These are phyloP conservation scores for Pochonia chlamydosporia DNA, from an alignment of 2,329 filamentous ascomycete species.

Conservation along the genomic window DNA sequence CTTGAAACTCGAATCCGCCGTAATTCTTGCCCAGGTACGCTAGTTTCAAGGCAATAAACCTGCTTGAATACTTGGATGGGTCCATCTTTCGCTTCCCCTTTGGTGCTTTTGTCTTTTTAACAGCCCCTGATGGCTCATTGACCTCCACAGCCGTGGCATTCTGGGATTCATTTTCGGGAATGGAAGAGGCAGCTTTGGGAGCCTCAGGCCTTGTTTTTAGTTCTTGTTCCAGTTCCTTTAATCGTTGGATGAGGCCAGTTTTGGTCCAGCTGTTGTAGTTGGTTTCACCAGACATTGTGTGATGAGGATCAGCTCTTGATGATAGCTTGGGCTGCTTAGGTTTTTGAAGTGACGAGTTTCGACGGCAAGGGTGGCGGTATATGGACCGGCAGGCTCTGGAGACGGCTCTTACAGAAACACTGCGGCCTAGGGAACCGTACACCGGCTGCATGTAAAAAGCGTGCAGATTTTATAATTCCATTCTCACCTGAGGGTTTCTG, in stretches of 20 bases:
- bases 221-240: slow-evolving; percentile 62
- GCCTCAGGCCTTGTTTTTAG: slow-evolving; percentile 40
- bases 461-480: slow-evolving; percentile 3
- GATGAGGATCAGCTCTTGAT: not conserved
- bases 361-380: slow-evolving; percentile 3
- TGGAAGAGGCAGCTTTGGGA: slow-evolving; percentile 22
- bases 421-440: slow-evolving; percentile 18
- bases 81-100: slow-evolving; percentile 59
- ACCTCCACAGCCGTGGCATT: not conserved
- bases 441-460: slow-evolving; percentile 21
- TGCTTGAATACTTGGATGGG: slow-evolving; percentile 72
- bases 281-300: slow-evolving; percentile 24
- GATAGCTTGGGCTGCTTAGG: not conserved
- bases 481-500: not conserved
- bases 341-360: slow-evolving; percentile 9
- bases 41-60: slow-evolving; percentile 85
- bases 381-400: slow-evolving; percentile 8
- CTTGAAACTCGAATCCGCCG: slow-evolving; percentile 87
- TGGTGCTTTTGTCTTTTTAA: slow-evolving; percentile 22
- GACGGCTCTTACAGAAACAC: slow-evolving; percentile 17
- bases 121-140: not conserved
- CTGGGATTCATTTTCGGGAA: slow-evolving; percentile 1
- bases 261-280: slow-evolving; percentile 64
- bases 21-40: slow-evolving; percentile 89
- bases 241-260: slow-evolving; percentile 60